Conservation (phyloP, 1,284 basidiomycete species). For the Apiotrichum sp. region DNA sequence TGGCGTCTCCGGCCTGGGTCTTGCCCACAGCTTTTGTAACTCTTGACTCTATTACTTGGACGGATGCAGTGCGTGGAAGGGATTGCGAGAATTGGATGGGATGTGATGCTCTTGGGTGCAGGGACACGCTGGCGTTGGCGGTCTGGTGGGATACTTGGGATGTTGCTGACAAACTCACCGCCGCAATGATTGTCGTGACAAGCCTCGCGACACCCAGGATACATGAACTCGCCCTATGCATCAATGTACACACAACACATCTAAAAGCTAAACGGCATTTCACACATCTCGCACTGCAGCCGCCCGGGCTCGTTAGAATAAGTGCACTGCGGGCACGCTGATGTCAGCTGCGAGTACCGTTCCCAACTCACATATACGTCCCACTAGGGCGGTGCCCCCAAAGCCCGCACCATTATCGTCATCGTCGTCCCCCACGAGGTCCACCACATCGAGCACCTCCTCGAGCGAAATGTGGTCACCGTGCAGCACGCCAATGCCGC, state of each 20-base stretch:
- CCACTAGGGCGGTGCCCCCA: conserved; percentile 34
- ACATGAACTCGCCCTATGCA: no score
- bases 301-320: conserved; percentile 23
- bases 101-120: no score
- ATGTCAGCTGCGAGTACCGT: background rate
- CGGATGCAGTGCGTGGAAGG: no score
- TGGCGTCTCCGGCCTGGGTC: no score
- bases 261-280: background rate
- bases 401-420: conserved; percentile 29
- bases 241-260: background rate
- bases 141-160: no score
- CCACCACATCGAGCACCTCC: conserved; percentile 23
- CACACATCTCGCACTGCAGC: conserved; percentile 19
- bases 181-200: no score
- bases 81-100: no score
- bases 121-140: no score
- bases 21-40: no score
- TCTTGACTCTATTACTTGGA: no score
- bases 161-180: no score
- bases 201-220: no score
- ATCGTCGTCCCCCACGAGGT: conserved; percentile 16
- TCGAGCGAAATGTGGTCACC: conserved; percentile 23
- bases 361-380: conserved; percentile 22
- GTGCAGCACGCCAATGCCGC: conserved; percentile 19
- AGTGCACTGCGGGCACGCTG: conserved; percentile 28